Base-by-base conservation (phyloP, 768 basidiomycete genomes). In the Dentipellis fragilis region DNA sequence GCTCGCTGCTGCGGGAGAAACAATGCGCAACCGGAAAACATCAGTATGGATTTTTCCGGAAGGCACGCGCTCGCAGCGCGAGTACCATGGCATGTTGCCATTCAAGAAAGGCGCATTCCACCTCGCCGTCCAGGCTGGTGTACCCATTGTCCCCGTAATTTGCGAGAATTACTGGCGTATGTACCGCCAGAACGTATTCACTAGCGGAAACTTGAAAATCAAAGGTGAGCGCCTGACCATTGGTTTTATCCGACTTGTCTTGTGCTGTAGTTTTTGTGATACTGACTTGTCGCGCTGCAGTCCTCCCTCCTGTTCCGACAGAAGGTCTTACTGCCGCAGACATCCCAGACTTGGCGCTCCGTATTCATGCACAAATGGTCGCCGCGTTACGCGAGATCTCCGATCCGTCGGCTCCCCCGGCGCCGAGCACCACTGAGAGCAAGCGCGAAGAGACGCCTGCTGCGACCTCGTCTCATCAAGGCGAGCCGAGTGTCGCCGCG, bases 31-130 rank as follows among this genome's bases (percentile, higher is more conserved):
- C 35, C 69, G 73, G 38, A 71, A 80, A 58, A 77, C 87, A 16
- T 92, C 91, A 14, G 71, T 98, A 49, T 95, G 91, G 88, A 84
- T 99, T 70, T 98, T 92, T 72, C 92, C 95, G 0, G 96, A 98
- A 72, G 96, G 96, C 34, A 99, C 96, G 10, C 83, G 95, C 37
- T 83, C 90, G 46, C 79, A 79, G 56, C 77, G 78, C 19, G 74
- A 84, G 58, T 71, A 75, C 35, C 79, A 87, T 8, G 77, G 80
- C 35, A 71, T 99, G 67, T 75, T 89, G 5, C 87, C 91, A 2
- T 85, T 99, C 75, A 99, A 99, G 77, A 99, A 97, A 70, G 96
- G 96, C 40, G 94, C 93, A 3, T 98, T 98, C 77, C 93, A 98
- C 67, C 79, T 97, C 51, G 96, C 96, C 29, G 78, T 98, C 22